These are phyloP conservation scores for Podaxis sp. DNA, from an alignment of 768 basidiomycete genomes.

Conservation along the genomic window DNA sequence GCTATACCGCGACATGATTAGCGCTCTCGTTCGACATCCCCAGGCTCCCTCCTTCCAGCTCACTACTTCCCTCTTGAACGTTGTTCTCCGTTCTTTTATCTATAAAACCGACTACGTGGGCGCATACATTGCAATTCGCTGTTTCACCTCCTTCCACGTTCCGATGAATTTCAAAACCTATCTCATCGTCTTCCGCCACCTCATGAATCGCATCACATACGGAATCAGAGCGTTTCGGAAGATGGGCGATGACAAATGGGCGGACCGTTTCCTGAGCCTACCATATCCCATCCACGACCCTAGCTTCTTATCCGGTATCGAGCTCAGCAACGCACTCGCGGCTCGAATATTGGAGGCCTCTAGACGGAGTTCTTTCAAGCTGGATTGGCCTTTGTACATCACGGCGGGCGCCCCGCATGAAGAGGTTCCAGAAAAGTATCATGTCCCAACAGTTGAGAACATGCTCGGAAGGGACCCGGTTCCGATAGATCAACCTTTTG, in stretches of 20 bases:
- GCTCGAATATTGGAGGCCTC: not conserved
- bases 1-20: slow-evolving; percentile 46
- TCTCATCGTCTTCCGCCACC: slow-evolving; percentile 34
- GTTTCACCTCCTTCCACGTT: slow-evolving; percentile 27
- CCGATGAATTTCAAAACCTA: slow-evolving; percentile 36
- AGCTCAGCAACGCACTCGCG: not conserved
- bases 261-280: slow-evolving; percentile 26
- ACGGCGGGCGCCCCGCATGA: not conserved
- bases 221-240: slow-evolving; percentile 20
- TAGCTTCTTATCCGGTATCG: not conserved
- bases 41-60: slow-evolving; percentile 22
- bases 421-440: not conserved
- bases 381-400: slow-evolving; percentile 3
- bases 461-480: slow-evolving; percentile 18
- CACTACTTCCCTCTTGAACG: slow-evolving; percentile 35
- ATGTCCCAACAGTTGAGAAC: slow-evolving; percentile 19
- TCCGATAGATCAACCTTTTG: slow-evolving; percentile 14
- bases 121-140: slow-evolving; percentile 37
- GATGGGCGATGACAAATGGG: slow-evolving; percentile 21
- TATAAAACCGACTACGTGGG: slow-evolving; percentile 44
- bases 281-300: slow-evolving; percentile 7
- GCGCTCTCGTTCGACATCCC: slow-evolving; percentile 19
- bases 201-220: slow-evolving; percentile 28
- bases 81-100: slow-evolving; percentile 45
- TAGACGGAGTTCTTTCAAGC: not conserved